Evolutionary conservation across 208 protist genomes (phyloP).

Genomic region (Leishmania braziliensis): DNA sequence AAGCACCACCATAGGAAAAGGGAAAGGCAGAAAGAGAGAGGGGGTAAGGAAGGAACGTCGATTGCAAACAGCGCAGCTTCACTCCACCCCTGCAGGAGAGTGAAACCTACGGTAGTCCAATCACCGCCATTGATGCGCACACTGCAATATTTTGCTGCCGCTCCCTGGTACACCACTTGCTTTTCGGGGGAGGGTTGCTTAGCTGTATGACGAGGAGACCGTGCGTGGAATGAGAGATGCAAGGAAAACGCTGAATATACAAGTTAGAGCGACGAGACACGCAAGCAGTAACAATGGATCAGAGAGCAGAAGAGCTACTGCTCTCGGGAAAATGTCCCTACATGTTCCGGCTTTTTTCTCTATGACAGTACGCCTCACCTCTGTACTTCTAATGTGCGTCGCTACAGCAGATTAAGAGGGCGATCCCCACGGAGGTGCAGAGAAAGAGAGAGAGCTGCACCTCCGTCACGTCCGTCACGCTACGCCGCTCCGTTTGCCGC

Average conservation of each 20-base stretch:
- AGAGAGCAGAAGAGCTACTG: neutral
- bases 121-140: neutral
- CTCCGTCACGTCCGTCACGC: neutral
- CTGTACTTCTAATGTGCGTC: neutral
- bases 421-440: neutral
- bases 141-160: neutral
- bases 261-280: neutral
- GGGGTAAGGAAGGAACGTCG: neutral
- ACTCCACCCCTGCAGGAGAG: neutral
- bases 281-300: neutral
- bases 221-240: neutral
- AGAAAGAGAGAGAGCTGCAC: neutral
- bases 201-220: neutral
- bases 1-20: neutral
- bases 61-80: neutral
- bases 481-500: neutral
- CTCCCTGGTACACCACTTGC: neutral
- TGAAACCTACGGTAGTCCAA: neutral
- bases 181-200: neutral
- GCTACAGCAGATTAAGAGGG: neutral
- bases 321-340: neutral
- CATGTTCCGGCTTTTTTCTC: neutral
- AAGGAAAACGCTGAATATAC: neutral
- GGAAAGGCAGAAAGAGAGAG: slow-evolving; percentile 1
- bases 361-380: neutral